These are phyloP conservation scores for Phylloporus arenicola DNA, from an alignment of 768 basidiomycete species.

Conservation along the genomic window DNA sequence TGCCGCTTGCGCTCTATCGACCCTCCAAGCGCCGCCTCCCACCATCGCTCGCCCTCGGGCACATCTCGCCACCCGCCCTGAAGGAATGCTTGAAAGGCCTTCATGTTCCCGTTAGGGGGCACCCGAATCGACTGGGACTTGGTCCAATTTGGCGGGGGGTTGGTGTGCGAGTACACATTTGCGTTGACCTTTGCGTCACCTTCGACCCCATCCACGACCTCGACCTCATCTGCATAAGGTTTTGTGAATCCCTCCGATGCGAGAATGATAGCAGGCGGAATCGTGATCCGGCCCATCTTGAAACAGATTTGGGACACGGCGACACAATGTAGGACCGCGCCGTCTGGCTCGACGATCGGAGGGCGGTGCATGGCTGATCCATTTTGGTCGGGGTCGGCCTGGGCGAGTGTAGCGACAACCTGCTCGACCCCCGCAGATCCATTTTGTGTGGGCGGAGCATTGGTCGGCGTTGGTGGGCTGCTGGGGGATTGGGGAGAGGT, in stretches of 20 bases:
- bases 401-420: slow-evolving; percentile 9
- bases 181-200: background rate
- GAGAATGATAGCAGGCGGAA: slow-evolving; percentile 61
- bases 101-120: slow-evolving; percentile 17
- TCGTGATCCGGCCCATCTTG: slow-evolving; percentile 66
- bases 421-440: slow-evolving; percentile 11
- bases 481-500: slow-evolving; percentile 24
- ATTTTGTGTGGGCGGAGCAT: background rate
- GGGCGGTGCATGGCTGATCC: background rate
- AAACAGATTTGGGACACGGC: slow-evolving; percentile 60
- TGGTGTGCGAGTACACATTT: slow-evolving; percentile 27
- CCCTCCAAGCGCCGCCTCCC: slow-evolving; percentile 55
- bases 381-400: background rate
- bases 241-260: slow-evolving; percentile 52
- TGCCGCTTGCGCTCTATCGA: slow-evolving; percentile 37
- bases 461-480: slow-evolving; percentile 20
- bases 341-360: slow-evolving; percentile 37
- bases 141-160: slow-evolving; percentile 27
- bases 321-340: slow-evolving; percentile 56
- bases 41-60: slow-evolving; percentile 58
- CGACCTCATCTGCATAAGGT: slow-evolving; percentile 7
- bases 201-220: background rate
- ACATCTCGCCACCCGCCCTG: slow-evolving; percentile 58
- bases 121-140: slow-evolving; percentile 22
- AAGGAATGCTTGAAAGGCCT: slow-evolving; percentile 37